Base-by-base conservation (phyloP, 495 filamentous ascomycete genomes). In the Penicillium maclennaniae region DNA sequence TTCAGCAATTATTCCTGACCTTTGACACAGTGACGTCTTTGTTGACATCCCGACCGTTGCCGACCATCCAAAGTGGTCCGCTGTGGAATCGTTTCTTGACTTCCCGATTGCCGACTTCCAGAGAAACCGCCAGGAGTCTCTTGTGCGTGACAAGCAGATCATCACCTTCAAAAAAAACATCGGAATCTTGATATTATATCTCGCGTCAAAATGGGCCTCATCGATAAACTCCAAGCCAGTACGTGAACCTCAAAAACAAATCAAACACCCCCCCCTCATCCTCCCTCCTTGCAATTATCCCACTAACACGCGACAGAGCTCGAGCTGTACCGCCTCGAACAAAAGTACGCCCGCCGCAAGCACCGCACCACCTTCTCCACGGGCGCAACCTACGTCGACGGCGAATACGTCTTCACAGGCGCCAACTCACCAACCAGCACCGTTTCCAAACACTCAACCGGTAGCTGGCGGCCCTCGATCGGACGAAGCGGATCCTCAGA, bases 241-340 rank as follows among this genome's bases (percentile, higher is more conserved):
- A 70, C 45, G 75, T 65, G 37, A 15, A 31, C 27, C 15, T 14
- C 28, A 38, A 12, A 26, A 43, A 8, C 28, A 38, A 12, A 26
- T 37, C 26, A 34, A 25, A 28, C 47, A n/a, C 6, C 3, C 23
- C 17, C 26, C 10, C 20, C n/a, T n/a, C n/a, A n/a, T n/a, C n/a
- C n/a, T n/a, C n/a, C n/a, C n/a, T n/a, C n/a, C n/a, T n/a, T n/a
- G n/a, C n/a, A n/a, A n/a, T n/a, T n/a, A 12, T 5, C 23, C 42
- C 20, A 23, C 42, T 44, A 6, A 23, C 42, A 23, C 42, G 20
- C 42, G n/a, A 20, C 62, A 79, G 80, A 86, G 75, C 78, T 91
- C 58, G 89, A 96, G 78, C 83, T 96, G 62, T 93, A 91, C 78
- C 88, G 89, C 27, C 84, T 97, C 54, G 91, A 97, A 73, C 87